Conservation (phyloP, 352 stramenopile genomes). For the Globisporangium nunn region DNA sequence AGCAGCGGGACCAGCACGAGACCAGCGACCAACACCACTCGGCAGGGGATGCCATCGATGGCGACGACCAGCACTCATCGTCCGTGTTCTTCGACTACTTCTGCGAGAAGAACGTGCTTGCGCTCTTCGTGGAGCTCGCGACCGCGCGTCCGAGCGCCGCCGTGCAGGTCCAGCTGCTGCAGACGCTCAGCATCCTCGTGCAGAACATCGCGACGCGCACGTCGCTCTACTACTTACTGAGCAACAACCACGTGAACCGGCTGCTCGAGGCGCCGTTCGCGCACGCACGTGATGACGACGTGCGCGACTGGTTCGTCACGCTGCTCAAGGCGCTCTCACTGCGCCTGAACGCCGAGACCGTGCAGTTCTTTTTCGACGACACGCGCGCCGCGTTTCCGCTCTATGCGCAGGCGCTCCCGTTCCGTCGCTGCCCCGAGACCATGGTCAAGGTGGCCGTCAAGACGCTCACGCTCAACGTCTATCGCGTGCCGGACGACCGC, state of each 20-base stretch:
- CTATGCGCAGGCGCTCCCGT: conserved; percentile 63
- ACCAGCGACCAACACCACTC: conserved; percentile 7
- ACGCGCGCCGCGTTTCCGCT: conserved; percentile 54
- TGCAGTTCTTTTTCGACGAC: conserved; percentile 86
- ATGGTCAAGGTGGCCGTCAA: conserved; percentile 86
- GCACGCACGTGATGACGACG: conserved; percentile 66
- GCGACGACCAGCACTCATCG: conserved; percentile 11
- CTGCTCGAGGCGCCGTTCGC: conserved; percentile 81
- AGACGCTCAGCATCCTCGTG: conserved; percentile 90
- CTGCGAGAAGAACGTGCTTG: conserved; percentile 94
- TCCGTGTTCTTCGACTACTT: conserved; percentile 94
- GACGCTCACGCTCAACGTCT: conserved; percentile 81
- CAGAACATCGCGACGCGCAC: conserved; percentile 86
- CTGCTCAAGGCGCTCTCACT: conserved; percentile 85
- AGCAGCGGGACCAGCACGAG: background rate
- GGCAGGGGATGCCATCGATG: background rate
- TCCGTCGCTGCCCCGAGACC: conserved; percentile 65
- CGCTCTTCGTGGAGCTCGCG: conserved; percentile 85
- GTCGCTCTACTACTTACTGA: conserved; percentile 93
- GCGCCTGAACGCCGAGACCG: conserved; percentile 80
- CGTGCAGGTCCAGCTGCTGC: conserved; percentile 91
- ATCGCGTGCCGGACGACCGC: conserved; percentile 68
- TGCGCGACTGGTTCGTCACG: conserved; percentile 86
- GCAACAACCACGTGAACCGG: conserved; percentile 94
- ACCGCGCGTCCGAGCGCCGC: conserved; percentile 33